Evolutionary conservation across 805 yeast genomes (phyloP).

Genomic region (Starmerella cellae): DNA sequence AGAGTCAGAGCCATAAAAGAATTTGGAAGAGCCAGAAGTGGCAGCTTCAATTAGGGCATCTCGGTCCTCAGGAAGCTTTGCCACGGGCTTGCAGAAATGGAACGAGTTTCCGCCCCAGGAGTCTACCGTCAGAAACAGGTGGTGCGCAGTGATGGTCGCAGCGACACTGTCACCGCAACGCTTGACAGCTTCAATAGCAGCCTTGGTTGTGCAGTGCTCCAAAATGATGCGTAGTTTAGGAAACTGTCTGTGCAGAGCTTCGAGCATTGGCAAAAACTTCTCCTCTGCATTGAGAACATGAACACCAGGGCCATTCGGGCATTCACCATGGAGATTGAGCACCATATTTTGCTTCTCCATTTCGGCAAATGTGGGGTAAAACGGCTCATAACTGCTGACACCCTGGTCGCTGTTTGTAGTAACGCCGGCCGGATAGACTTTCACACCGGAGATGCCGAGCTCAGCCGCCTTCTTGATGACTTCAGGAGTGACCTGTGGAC

Average conservation of each 20-base stretch:
- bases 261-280: conserved; percentile 76
- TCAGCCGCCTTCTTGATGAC: conserved; percentile 66
- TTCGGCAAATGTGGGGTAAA: conserved; percentile 80
- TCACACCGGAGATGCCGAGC: conserved; percentile 66
- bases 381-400: conserved; percentile 77
- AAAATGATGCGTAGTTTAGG: conserved; percentile 76
- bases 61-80: conserved; percentile 77
- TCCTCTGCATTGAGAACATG: conserved; percentile 92
- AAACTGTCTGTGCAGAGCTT: conserved; percentile 63
- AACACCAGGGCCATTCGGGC: conserved; percentile 65
- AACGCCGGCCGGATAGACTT: conserved; percentile 98
- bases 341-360: conserved; percentile 70
- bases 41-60: conserved; percentile 78
- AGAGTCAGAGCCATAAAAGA: conserved; percentile 93
- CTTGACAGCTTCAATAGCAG: conserved; percentile 67
- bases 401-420: conserved; percentile 92
- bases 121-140: conserved; percentile 74
- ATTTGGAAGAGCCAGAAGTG: conserved; percentile 77
- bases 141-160: conserved; percentile 94
- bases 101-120: conserved; percentile 95
- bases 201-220: conserved; percentile 90
- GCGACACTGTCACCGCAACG: conserved; percentile 65
- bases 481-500: conserved; percentile 72
- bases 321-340: conserved; percentile 89
- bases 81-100: conserved; percentile 95